Percentiles rank a stretch among this genome's conserved stretches.
phyloP scores from a whole-genome alignment of 2,329 filamentous ascomycete species.

The Knoxdaviesia proteae region DNA sequence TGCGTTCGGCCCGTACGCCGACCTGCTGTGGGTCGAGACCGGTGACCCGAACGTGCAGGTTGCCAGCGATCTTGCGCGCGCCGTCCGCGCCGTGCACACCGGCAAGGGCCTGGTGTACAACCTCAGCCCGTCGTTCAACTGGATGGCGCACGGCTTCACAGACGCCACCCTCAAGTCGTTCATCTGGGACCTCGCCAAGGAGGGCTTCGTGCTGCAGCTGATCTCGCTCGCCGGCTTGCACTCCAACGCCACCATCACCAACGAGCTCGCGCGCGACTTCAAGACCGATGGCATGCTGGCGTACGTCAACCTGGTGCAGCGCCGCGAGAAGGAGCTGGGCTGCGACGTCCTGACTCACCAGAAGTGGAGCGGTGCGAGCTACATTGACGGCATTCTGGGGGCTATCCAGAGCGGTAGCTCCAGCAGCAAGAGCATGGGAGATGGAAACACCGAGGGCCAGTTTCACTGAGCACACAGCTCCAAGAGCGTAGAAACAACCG shows the following conservation, averaged over 20 bases:
- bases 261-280: slow-evolving; percentile 63
- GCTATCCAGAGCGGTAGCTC: slow-evolving; percentile 83
- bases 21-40: slow-evolving; percentile 94
- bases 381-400: slow-evolving; percentile 78
- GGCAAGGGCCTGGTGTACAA: slow-evolving; percentile 92
- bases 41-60: slow-evolving; percentile 69
- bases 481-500: no score
- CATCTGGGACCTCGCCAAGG: slow-evolving; percentile 85
- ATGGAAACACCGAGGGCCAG: slow-evolving; percentile 71
- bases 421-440: slow-evolving; percentile 81
- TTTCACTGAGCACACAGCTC: slow-evolving; percentile 18
- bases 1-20: slow-evolving; percentile 77
- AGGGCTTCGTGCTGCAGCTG: slow-evolving; percentile 56
- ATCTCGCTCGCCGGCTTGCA: slow-evolving; percentile 46
- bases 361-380: slow-evolving; percentile 51
- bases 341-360: slow-evolving; percentile 91
- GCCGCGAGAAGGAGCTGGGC: slow-evolving; percentile 71
- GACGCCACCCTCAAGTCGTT: slow-evolving; percentile 70
- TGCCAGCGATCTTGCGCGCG: slow-evolving; percentile 50
- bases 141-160: slow-evolving; percentile 87
- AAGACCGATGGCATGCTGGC: slow-evolving; percentile 89
- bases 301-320: slow-evolving; percentile 86
- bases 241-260: slow-evolving; percentile 40
- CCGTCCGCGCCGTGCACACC: slow-evolving; percentile 50
- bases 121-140: slow-evolving; percentile 91